These are phyloP conservation scores for Calendula officinalis DNA, from an alignment of 129 eudicot species.

Conservation along the genomic window DNA sequence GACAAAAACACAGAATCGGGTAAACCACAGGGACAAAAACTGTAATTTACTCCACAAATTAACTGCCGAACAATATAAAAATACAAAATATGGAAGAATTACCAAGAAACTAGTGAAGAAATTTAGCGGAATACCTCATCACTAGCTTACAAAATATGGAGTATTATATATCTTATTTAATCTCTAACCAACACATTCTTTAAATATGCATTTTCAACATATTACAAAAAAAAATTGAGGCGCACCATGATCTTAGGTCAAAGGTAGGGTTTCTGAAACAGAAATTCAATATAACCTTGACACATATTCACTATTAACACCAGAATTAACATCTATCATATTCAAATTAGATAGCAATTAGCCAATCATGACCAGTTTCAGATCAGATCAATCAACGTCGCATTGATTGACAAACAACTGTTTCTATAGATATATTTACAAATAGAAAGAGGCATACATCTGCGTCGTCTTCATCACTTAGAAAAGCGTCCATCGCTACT, in stretches of 20 bases:
- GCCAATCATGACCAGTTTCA: neutral
- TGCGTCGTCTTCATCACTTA: neutral
- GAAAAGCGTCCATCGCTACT: slow-evolving; percentile 20
- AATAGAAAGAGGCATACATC: too few relatives aligned
- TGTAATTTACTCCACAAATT: too few relatives aligned
- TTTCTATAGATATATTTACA: too few relatives aligned
- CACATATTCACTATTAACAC: neutral
- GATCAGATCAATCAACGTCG: neutral
- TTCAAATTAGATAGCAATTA: neutral
- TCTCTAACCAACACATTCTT: neutral
- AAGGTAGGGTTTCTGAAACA: neutral
- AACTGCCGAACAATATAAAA: too few relatives aligned
- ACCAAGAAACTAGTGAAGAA: too few relatives aligned
- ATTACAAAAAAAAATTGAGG: neutral
- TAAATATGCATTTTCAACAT: neutral
- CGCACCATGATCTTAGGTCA: slow-evolving; percentile 1
- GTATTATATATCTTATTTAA: too few relatives aligned
- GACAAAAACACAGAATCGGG: too few relatives aligned
- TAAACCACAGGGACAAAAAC: too few relatives aligned
- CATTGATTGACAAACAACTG: neutral
- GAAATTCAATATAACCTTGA: neutral
- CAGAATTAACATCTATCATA: neutral
- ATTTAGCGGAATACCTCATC: too few relatives aligned
- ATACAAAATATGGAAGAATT: too few relatives aligned
- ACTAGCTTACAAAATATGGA: too few relatives aligned